These are phyloP conservation scores for Edaphochlamys debaryana DNA, from an alignment of 139 green algal species.

Conservation along the genomic window DNA sequence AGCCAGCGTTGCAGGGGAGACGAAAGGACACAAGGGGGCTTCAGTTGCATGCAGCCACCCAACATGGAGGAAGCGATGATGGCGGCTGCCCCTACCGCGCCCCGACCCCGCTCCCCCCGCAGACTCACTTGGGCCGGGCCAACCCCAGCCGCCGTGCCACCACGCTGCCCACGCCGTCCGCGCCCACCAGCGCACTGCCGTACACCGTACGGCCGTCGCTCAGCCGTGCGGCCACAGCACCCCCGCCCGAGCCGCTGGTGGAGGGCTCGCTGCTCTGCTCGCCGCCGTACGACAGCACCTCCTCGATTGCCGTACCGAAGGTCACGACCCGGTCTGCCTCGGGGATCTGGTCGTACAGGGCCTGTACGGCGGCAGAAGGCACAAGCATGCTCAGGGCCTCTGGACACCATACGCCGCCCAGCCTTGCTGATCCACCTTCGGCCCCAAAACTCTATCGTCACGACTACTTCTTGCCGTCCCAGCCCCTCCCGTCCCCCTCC, in stretches of 20 bases:
- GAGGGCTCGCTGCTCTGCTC: too few species aligned
- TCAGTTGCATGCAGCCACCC: too few species aligned
- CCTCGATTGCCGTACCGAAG: not conserved
- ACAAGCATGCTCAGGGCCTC: not conserved
- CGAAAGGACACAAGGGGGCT: too few species aligned
- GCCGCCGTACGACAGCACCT: not conserved
- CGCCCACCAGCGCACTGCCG: slow-evolving; percentile 32
- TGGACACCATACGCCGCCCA: too few species aligned
- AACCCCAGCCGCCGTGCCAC: slow-evolving; percentile 39
- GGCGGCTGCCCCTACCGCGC: too few species aligned
- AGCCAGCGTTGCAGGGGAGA: slow-evolving; percentile 25
- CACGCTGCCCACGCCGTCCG: slow-evolving; percentile 36
- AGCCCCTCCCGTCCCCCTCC: too few species aligned
- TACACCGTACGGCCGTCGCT: slow-evolving; percentile 15
- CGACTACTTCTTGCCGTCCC: too few species aligned
- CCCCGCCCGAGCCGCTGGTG: too few species aligned
- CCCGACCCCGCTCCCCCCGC: too few species aligned
- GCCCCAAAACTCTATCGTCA: too few species aligned
- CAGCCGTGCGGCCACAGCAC: slow-evolving; percentile 6
- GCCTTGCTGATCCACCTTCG: too few species aligned
- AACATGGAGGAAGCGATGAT: too few species aligned
- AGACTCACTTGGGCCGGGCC: slow-evolving; percentile 11
- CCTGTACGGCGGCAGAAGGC: not conserved
- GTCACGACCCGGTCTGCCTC: not conserved
- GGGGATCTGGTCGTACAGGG: slow-evolving; percentile 26